Evolutionary conservation across 345 rosid genomes (phyloP), one percentile per base, ranked within the genome.

Genomic region (Eucalyptus sp.): DNA sequence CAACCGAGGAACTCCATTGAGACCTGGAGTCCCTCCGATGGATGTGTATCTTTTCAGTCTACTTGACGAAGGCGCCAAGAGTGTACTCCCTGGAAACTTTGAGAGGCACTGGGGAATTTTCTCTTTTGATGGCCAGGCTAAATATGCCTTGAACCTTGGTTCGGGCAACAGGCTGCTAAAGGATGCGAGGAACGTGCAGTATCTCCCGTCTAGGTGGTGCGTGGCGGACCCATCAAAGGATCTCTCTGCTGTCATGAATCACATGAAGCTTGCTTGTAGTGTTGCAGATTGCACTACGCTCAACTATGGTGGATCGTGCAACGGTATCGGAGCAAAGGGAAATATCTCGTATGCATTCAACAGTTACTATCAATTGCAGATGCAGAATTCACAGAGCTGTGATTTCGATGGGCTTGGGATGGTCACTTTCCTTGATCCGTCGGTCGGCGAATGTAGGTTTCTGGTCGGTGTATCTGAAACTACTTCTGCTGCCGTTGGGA

Each of bases 61-160:
- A 91, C 95, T 97, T 43, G 99, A 97, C 29, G 99, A 98, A 94
- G 99, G 96, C 29, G 98, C 98, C 44, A 98, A 98, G 92, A 95
- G 95, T 56, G 89, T 90, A 41, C 93, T 96, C 89, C 98, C 99
- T 1, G 99, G 99, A 48, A 95, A 89, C 93, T 98, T 98, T 86
- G 99, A 97, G 90, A 94, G 99, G 93, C 99, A 97, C 51, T 97
- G 99, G 99, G 99, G 99, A 13, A 95, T 96, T 88, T 97, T 98
- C 95, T 96, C 98, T 54, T 98, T 97, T 25, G 99, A 98, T 89
- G 99, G 99, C 76, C 99, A 97, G 91, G 97, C 99, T 86, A 98
- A 98, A 90, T 98, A 98, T 88, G 92, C 95, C 13, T 94, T 97
- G 80, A 92, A 96, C 92, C 96, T 97, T 27, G 97, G 98, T 43